Percentiles rank a stretch among this genome's conserved stretches.
phyloP scores from a whole-genome alignment of 225 moss, liverwort and hornwort genomes.

The Takakia lepidozioides region DNA sequence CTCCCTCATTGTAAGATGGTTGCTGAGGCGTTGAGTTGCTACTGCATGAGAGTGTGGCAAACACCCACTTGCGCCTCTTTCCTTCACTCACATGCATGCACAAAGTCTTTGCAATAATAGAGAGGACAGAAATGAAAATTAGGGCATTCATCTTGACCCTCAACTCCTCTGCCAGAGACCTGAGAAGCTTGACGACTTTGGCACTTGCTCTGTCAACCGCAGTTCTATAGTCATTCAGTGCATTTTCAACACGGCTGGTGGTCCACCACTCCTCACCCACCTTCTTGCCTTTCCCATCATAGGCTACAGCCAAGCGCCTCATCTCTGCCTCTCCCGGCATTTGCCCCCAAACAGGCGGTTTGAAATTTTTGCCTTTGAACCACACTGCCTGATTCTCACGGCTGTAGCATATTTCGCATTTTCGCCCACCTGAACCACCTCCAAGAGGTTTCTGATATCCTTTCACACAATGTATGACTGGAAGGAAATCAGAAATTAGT shows the following conservation, averaged over 20 bases:
- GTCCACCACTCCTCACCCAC: conserved; percentile 89
- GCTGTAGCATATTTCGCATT: conserved; percentile 62
- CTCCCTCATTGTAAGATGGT: conserved; percentile 4
- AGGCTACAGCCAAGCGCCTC: conserved; percentile 52
- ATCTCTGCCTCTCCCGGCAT: conserved; percentile 87
- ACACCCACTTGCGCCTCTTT: conserved; percentile 73
- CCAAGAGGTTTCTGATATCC: conserved; percentile 52
- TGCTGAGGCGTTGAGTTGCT: conserved; percentile 5
- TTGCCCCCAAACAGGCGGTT: conserved; percentile 50
- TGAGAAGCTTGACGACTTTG: conserved; percentile 59
- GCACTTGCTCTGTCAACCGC: conserved; percentile 57
- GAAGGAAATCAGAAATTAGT: conserved; percentile 48
- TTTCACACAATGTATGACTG: conserved; percentile 58
- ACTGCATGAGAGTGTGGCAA: conserved; percentile 30
- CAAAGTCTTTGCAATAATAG: conserved; percentile 66
- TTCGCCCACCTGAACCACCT: conserved; percentile 46
- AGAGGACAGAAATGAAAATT: conserved; percentile 66
- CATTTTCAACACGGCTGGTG: conserved; percentile 50
- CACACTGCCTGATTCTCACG: conserved; percentile 58
- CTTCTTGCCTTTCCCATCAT: conserved; percentile 74
- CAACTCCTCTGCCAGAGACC: conserved; percentile 65
- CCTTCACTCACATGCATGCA: conserved; percentile 86
- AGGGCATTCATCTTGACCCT: conserved; percentile 72
- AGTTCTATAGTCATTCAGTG: conserved; percentile 50
- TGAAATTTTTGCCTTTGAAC: conserved; percentile 79